Evolutionary conservation across 371 early-diverging fungal genomes (phyloP), one percentile per base, ranked within the genome.

Genomic region (Mortierella sp.): DNA sequence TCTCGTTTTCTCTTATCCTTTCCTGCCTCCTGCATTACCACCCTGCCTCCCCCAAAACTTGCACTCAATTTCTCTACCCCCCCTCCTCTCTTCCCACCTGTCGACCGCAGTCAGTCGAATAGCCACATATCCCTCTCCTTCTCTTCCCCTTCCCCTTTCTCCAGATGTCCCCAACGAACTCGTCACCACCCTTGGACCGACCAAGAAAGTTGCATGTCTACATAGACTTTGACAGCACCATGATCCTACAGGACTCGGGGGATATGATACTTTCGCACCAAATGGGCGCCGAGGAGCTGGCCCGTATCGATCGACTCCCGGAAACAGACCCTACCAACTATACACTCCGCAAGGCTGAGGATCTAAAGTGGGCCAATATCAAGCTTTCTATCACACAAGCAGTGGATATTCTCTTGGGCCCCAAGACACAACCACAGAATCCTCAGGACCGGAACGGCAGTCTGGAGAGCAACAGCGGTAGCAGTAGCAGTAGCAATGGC

Each of bases 321-420:
- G 58, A 69, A 62, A 65, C 62, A 14, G 61, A 68, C 30, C 46
- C 65, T 7, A 57, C 53, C 18, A 14, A 61, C 16, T 26, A 65
- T 28, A 48, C 60, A 5, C 19, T 74, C 19, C 45, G 74, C 37
- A 68, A 57, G 51, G 74, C 74, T 45, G 74, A 74, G 65, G 74
- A 74, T 21, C 68, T 74, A 69, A 74, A 74, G 46, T 74, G 74
- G 74, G 60, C 48, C 1, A 51, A 28, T 7, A 21, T 74, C 52
- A 48, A 43, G 16, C 12, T 74, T 26, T 60, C 57, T 7, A 15
- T 64, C 48, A 18, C 61, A 18, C 65, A 74, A 16, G 74, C 74
- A 25, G 74, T 64, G 15, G 74, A 74, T 28, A 68, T 74, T 30
- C 45, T 74, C 46, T 47, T 69, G 18, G 64, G 67, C 12, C 63